Base-by-base conservation (phyloP, 1,139 yeast genomes). In the Saccharomyces pastorianus region DNA sequence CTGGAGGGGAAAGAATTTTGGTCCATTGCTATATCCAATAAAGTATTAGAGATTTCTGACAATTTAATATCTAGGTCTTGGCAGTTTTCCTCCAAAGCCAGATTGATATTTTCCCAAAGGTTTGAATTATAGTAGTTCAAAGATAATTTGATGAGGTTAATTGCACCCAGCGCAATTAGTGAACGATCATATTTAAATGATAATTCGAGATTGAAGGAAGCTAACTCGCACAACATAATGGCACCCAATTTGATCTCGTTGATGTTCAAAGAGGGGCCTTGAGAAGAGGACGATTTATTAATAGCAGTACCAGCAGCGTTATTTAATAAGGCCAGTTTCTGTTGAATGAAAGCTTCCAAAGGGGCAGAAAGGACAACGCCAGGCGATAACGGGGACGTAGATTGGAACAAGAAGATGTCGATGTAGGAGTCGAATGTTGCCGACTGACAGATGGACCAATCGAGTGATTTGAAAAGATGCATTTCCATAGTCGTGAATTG, bases 401-500 rank as follows among this genome's bases (percentile, higher is more conserved):
- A 51, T 41, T 58, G 75, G 52, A 61, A 61, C 50, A 61, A 47
- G 62, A 76, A 76, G 53, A 84, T 68, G 63, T 84, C 89, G 56
- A 84, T 72, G 61, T 82, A 83, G 4, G 79, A 72, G 67, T 84
- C 89, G 61, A 81, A 79, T 7, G 87, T 81, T 26, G 88, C 82
- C 50, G 59, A 66, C 56, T 58, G 66, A 58, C 65, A 61, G 26
- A 64, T 55, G 20, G 63, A 56, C 68, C 68, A 64, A 52, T 64
- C 59, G 60, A 58, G 52, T 48, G 59, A 60, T 52, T 81, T 83
- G 57, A 85, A 72, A 50, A 85, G 76, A 62, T 82, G 85, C 58
- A 83, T 77, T 66, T 85, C 93, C 83, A 84, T 82, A 63, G 82
- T 84, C 55, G 82, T 72, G 64, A 85, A 84, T 54, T 82, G 74